Conservation (phyloP, 2,329 filamentous ascomycete genomes). For the Boeremia lycopersici region DNA sequence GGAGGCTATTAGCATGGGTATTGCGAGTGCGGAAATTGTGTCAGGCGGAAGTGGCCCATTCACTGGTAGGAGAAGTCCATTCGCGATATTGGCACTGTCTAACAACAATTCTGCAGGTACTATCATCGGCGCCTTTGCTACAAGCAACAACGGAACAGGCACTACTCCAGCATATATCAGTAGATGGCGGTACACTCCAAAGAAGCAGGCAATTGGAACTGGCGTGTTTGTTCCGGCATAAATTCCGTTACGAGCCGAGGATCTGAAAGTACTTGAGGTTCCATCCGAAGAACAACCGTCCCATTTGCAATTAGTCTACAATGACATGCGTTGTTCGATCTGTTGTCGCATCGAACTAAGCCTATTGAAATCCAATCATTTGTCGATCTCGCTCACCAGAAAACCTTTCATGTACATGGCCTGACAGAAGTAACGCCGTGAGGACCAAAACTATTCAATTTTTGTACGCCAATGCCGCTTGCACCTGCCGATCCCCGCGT, state of each 20-base stretch:
- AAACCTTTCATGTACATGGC: background rate
- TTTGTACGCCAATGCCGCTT: background rate
- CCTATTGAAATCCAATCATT: background rate
- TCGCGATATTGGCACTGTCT: background rate
- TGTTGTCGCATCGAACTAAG: background rate
- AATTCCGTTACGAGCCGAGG: background rate
- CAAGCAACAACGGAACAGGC: conserved; percentile 56
- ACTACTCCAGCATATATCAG: conserved; percentile 55
- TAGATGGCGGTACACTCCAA: conserved; percentile 53
- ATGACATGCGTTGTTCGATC: background rate
- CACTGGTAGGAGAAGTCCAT: background rate
- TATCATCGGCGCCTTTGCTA: conserved; percentile 59
- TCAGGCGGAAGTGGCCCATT: conserved; percentile 1
- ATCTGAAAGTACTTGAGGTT: no score
- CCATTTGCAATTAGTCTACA: background rate
- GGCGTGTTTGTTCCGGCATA: background rate
- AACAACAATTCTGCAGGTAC: conserved; percentile 46
- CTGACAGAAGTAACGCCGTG: background rate
- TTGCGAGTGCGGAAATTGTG: conserved; percentile 24
- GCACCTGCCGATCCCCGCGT: conserved; percentile 3
- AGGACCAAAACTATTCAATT: background rate
- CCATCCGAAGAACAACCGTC: no score
- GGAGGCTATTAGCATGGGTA: conserved; percentile 18
- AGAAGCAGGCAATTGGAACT: background rate
- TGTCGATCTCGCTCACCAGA: background rate